Conservation (phyloP, 2,329 filamentous ascomycete genomes). For the Xylaria sp. region DNA sequence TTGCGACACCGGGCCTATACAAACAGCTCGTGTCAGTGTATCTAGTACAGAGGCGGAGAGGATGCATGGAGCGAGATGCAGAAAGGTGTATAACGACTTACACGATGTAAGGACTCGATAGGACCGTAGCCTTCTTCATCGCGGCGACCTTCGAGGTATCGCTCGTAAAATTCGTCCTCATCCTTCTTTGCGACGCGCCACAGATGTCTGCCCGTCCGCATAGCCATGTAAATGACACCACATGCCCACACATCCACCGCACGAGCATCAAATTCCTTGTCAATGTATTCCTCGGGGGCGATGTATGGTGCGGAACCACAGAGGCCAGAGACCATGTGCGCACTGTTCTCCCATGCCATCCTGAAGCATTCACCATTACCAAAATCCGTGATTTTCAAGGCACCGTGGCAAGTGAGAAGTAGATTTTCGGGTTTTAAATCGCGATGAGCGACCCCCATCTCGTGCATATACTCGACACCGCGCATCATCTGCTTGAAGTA, state of each 20-base stretch:
- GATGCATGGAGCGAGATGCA: not conserved
- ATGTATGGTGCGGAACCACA: slow-evolving; percentile 98
- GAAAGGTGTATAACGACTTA: slow-evolving; percentile 63
- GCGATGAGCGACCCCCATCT: slow-evolving; percentile 98
- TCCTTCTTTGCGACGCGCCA: slow-evolving; percentile 98
- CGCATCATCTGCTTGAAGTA: slow-evolving; percentile 99
- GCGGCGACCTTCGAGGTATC: slow-evolving; percentile 90
- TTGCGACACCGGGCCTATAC: slow-evolving; percentile 92
- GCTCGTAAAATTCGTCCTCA: slow-evolving; percentile 96
- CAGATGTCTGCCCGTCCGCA: slow-evolving; percentile 94
- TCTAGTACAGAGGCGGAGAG: slow-evolving; percentile 10
- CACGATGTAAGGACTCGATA: slow-evolving; percentile 93
- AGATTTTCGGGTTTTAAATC: slow-evolving; percentile 98
- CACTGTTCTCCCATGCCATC: slow-evolving; percentile 99
- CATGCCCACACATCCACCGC: slow-evolving; percentile 99
- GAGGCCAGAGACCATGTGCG: slow-evolving; percentile 97
- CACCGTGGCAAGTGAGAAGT: slow-evolving; percentile 89
- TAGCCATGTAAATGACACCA: slow-evolving; percentile 99
- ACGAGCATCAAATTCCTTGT: slow-evolving; percentile 94
- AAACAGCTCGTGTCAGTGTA: slow-evolving; percentile 42
- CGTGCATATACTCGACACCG: slow-evolving; percentile 98
- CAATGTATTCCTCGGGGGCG: slow-evolving; percentile 93
- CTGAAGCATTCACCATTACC: slow-evolving; percentile 99
- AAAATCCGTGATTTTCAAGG: slow-evolving; percentile 97
- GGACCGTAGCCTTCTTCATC: slow-evolving; percentile 97